Evolutionary conservation across 768 basidiomycete species (phyloP).

Genomic region (Amanita subjunquillea): DNA sequence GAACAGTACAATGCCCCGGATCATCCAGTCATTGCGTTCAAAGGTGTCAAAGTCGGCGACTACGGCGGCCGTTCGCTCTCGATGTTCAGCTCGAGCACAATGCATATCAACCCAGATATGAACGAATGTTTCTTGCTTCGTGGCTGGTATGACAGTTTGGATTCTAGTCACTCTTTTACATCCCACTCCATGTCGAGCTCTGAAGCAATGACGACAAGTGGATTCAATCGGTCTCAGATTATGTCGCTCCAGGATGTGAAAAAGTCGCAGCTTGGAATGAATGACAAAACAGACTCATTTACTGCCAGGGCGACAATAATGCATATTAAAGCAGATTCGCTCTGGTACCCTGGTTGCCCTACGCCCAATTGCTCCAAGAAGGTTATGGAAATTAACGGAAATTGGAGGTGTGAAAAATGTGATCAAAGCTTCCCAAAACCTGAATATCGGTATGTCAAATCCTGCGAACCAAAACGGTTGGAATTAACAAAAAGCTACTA

Average conservation of each 20-base stretch:
- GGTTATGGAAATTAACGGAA: slow-evolving; percentile 52
- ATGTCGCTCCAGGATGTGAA: slow-evolving; percentile 72
- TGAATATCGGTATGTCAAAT: slow-evolving; percentile 59
- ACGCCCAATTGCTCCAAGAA: slow-evolving; percentile 83
- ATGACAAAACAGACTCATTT: slow-evolving; percentile 76
- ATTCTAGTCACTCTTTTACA: slow-evolving; percentile 55
- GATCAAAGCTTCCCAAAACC: slow-evolving; percentile 59
- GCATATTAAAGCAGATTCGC: slow-evolving; percentile 75
- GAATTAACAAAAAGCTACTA: slow-evolving; percentile 14
- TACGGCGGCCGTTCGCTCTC: slow-evolving; percentile 84
- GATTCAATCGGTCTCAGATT: slow-evolving; percentile 65
- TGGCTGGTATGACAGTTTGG: slow-evolving; percentile 85
- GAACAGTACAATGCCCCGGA: slow-evolving; percentile 58
- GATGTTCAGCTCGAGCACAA: slow-evolving; percentile 68
- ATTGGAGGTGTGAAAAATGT: slow-evolving; percentile 95
- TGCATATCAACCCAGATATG: slow-evolving; percentile 88
- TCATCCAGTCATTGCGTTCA: slow-evolving; percentile 81
- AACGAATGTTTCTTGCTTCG: slow-evolving; percentile 76
- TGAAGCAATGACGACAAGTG: slow-evolving; percentile 22
- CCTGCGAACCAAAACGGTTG: neutral
- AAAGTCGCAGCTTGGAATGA: slow-evolving; percentile 60
- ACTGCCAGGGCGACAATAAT: slow-evolving; percentile 73
- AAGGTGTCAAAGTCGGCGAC: slow-evolving; percentile 88
- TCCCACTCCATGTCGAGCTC: slow-evolving; percentile 48
- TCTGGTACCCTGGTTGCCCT: slow-evolving; percentile 87